Conservation (phyloP, 2,329 filamentous ascomycete species). For the Ophiostoma sp. region DNA sequence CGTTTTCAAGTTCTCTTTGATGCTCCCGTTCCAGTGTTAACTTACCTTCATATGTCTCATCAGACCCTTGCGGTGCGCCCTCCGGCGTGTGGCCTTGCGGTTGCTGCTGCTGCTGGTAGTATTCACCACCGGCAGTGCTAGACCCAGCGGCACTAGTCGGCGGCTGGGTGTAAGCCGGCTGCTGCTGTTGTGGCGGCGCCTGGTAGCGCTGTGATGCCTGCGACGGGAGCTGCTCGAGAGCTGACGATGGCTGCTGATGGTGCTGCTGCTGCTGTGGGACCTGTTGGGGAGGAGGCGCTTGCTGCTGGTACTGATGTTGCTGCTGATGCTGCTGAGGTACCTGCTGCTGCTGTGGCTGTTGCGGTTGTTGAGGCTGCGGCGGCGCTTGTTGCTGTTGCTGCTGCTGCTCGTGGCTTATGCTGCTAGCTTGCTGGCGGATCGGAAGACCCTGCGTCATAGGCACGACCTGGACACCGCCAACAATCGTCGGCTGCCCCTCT, state of each 20-base stretch:
- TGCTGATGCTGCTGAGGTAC: neutral
- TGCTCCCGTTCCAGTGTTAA: neutral
- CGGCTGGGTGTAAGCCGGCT: neutral
- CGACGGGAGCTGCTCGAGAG: slow-evolving; percentile 25
- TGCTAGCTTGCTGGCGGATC: slow-evolving; percentile 50
- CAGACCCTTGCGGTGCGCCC: slow-evolving; percentile 5
- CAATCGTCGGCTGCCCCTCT: slow-evolving; percentile 81
- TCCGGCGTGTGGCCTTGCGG: neutral
- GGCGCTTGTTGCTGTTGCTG: slow-evolving; percentile 13
- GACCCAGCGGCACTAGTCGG: neutral
- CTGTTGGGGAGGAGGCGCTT: slow-evolving; percentile 25
- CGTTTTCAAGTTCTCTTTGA: neutral
- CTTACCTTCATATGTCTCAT: slow-evolving; percentile 25
- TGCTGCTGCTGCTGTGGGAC: slow-evolving; percentile 17
- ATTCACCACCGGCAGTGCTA: neutral
- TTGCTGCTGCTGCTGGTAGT: slow-evolving; percentile 20
- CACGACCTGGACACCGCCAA: slow-evolving; percentile 92
- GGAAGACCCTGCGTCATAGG: slow-evolving; percentile 78
- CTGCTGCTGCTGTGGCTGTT: slow-evolving; percentile 30
- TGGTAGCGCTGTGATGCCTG: slow-evolving; percentile 26
- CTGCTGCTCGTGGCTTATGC: slow-evolving; percentile 42
- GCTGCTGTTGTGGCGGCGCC: slow-evolving; percentile 12
- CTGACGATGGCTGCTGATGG: slow-evolving; percentile 20
- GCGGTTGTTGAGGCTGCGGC: neutral
- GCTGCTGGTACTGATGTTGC: slow-evolving; percentile 32